Evolutionary conservation across 768 basidiomycete genomes (phyloP), one percentile per base, ranked within the genome.

Genomic region (Russula brevipes): DNA sequence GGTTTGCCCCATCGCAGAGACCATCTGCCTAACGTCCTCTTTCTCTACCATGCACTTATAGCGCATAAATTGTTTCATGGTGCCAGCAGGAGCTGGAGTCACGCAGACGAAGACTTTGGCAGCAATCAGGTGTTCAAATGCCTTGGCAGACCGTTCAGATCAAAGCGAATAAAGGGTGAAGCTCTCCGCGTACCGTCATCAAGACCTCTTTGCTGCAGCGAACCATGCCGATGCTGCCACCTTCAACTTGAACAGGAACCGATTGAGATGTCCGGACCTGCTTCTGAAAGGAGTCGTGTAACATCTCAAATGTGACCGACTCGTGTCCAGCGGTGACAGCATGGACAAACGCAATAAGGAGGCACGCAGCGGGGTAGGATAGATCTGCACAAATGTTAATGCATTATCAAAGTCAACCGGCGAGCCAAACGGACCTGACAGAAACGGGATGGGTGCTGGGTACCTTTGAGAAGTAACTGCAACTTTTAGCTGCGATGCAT

Each of bases 271-370:
- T 79, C 24, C 87, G 84, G 19, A 89, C 81, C 73, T 91, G 88
- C 64, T 86, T 82, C 24, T 85, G 83, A 72, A 94, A 94, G 38
- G 80, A 79, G 57, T 91, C 89, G 65, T 88, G 81, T 8, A 96
- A 81, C 86, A 95, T 93, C 69, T 95, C 92, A 71, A 98, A 96
- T 36, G 91, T 98, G 74, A 97, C 86, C 14, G 76, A 76, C 19
- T 88, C 80, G 63, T 94, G 87, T 0, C 94, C 94, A 6, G 85
- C 83, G 10, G 85, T 86, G 31, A 85, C 76, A 4, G 85, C 80
- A 70, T 97, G 95, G 69, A 86, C 81, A 14, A 85, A 81, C n/a
- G 94, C 89, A 63, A 98, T 87, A 47, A 97, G 81, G 36, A 96
- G 80, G 70, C 91, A 94, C 19, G 93, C 73, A 2, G 83, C 77